phyloP scores from a whole-genome alignment of 805 yeast species.

The Tetrapisispora iriomotensis region DNA sequence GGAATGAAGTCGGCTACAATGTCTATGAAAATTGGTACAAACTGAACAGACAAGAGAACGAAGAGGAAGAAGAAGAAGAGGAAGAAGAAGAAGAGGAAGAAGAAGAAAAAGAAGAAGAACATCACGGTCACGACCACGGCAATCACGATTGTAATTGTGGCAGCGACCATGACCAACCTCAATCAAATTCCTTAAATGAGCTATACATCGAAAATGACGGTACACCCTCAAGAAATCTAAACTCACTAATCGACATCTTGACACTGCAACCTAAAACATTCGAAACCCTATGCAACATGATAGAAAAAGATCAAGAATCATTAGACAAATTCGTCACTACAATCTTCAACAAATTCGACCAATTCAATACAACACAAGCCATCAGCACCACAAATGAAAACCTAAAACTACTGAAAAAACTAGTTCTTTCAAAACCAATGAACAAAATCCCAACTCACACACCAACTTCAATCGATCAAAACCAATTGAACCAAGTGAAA shows the following conservation, averaged over 20 bases:
- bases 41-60: constrained; percentile 8
- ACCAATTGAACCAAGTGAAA: not conserved
- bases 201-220: constrained; percentile 16
- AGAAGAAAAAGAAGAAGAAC: constrained; percentile 10
- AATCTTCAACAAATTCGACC: not conserved
- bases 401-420: not conserved
- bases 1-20: constrained; percentile 14
- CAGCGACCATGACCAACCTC: constrained; percentile 15
- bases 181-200: constrained; percentile 3
- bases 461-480: not conserved
- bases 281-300: not conserved
- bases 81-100: constrained; percentile 7
- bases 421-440: not conserved
- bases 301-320: not conserved
- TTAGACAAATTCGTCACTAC: not conserved
- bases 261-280: not conserved
- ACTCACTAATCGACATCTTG: not conserved
- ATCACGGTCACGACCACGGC: not conserved
- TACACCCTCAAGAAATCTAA: not conserved
- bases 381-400: not conserved
- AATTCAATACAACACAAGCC: not conserved
- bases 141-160: constrained; percentile 5
- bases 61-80: constrained; percentile 11
- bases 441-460: not conserved
- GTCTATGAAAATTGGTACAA: constrained; percentile 12